Conservation (phyloP, 2,329 filamentous ascomycete species). For the Neonectria coccinea region DNA sequence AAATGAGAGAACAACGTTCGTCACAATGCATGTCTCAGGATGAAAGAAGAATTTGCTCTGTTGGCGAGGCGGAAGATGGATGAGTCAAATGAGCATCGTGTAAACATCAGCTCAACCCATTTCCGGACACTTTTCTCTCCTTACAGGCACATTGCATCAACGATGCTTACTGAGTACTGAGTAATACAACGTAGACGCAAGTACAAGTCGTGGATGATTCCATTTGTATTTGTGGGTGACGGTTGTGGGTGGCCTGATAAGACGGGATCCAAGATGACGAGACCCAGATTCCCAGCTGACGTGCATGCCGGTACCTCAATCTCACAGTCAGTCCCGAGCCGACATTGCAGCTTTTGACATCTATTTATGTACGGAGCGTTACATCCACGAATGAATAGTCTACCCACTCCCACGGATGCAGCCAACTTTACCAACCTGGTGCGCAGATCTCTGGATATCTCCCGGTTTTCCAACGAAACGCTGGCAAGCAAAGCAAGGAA, state of each 20-base stretch:
- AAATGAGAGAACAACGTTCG: no score
- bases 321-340: slow-evolving; percentile 15
- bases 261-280: not conserved
- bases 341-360: not conserved
- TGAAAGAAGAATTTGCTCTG: not conserved
- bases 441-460: not conserved
- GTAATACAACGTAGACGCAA: no score
- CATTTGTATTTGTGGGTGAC: not conserved
- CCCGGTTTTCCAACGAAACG: not conserved
- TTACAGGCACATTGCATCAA: no score
- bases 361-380: slow-evolving; percentile 1
- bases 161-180: no score
- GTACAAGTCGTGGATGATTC: not conserved
- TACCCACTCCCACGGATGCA: not conserved
- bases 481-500: not conserved
- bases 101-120: not conserved
- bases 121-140: not conserved
- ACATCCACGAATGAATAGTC: not conserved
- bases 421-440: not conserved
- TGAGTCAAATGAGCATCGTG: no score
- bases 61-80: not conserved
- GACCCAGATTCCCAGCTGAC: slow-evolving; percentile 13
- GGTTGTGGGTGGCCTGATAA: not conserved
- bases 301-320: slow-evolving; percentile 21
- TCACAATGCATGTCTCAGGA: not conserved